Base-by-base conservation (phyloP, 345 rosid species). In the Syzygium aromaticum region DNA sequence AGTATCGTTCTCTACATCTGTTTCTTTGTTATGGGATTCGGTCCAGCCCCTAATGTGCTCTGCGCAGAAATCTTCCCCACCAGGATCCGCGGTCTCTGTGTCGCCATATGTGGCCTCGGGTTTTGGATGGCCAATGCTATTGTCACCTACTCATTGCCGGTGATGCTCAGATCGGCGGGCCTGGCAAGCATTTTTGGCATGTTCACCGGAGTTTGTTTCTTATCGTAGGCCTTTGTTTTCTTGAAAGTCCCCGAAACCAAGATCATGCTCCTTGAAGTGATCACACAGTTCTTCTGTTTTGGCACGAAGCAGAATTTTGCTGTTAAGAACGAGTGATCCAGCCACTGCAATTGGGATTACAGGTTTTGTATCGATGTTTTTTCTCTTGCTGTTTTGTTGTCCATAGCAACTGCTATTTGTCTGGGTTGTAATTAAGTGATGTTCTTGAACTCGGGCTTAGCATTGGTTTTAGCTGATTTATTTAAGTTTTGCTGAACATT, bases 221-320 rank as follows among this genome's bases (percentile, higher is more conserved):
- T 98, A 78, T 89, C 99, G 2, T 93, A 94, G 93, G 93, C 87
- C 40, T 98, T 96, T 64, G 95, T 98, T 84, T 98, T 88, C 95
- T 61, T 93, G 84, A 94, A 95, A 92, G 96, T 95, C 40, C 99
- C 99, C 3, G 99, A 98, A 92, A 98, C 99, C 84, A 96, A 96
- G 87, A 99, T 98, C 80, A 98, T 98, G 99, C 99, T 99, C 19
- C 98, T 98, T 78, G 99, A 98, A 93, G 99, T 98, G 86, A 95
- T 98, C 46, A 90, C 96, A 0, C 99, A 96, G 92, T 95, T 98
- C 95, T 95, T 98, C 88, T 88, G 96, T 27, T 89, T 98, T 30
- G 99, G 99, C 51, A 98, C 96, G 52, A 95, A 92, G 90, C 98
- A 92, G 87, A 95, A 89, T 83, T 94, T 89, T 64, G 93, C 92